Conservation (phyloP, 805 yeast species). For the Yamadazyma philogaea region DNA sequence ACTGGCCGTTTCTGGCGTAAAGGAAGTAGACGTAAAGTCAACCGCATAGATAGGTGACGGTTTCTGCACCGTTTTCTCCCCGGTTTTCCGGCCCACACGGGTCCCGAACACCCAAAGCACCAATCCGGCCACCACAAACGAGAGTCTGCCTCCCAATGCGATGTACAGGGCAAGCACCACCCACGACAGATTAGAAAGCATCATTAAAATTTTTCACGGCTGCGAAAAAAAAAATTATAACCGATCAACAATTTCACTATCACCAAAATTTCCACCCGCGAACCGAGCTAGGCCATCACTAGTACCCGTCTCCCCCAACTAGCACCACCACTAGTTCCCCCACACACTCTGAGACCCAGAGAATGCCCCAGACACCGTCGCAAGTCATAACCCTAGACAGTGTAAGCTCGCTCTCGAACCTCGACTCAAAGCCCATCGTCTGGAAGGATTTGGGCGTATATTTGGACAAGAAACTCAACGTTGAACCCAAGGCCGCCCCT, state of each 20-base stretch:
- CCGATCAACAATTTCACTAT: neutral
- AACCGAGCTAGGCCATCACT: too few relatives aligned
- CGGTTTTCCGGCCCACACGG: neutral
- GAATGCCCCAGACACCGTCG: constrained; percentile 6
- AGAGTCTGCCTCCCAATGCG: constrained; percentile 42
- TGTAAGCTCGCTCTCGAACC: constrained; percentile 8
- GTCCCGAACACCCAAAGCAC: neutral
- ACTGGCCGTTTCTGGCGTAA: constrained; percentile 23
- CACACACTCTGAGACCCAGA: neutral
- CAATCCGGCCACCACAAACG: constrained; percentile 23
- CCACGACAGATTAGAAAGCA: constrained; percentile 11
- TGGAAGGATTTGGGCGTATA: constrained; percentile 47
- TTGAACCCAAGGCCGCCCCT: constrained; percentile 19
- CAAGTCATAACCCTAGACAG: constrained; percentile 14
- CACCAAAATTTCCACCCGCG: neutral
- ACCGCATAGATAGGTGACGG: constrained; percentile 27
- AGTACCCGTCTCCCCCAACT: constrained; percentile 4
- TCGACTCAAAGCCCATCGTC: constrained; percentile 23
- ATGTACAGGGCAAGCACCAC: constrained; percentile 23
- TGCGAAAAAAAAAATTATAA: constrained; percentile 4
- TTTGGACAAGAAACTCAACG: constrained; percentile 36
- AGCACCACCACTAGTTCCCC: neutral
- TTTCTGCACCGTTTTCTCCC: neutral
- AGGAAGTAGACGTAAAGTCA: constrained; percentile 39
- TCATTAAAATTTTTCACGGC: constrained; percentile 13